Conservation (phyloP, 805 yeast species). For the Jamesozyma spencerorum region DNA sequence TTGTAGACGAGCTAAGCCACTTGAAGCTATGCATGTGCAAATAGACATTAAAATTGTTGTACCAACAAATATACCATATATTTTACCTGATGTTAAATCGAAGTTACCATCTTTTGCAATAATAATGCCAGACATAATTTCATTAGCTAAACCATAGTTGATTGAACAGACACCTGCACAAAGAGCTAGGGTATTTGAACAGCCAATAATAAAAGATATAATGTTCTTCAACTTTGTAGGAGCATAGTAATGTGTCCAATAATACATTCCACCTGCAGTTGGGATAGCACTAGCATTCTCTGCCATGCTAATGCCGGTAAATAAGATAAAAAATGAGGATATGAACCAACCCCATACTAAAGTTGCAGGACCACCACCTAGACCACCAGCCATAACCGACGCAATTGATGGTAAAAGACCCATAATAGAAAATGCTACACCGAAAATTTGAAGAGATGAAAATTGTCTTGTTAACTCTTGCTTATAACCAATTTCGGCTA, state of each 20-base stretch:
- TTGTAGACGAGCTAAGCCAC: constrained; percentile 49
- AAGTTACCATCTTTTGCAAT: constrained; percentile 47
- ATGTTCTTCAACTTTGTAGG: constrained; percentile 45
- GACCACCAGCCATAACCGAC: constrained; percentile 43
- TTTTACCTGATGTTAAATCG: constrained; percentile 42
- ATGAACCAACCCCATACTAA: constrained; percentile 69
- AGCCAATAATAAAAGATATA: constrained; percentile 54
- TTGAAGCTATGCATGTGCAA: constrained; percentile 49
- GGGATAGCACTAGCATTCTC: constrained; percentile 63
- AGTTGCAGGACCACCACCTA: constrained; percentile 51
- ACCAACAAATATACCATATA: constrained; percentile 60
- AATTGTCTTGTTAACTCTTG: constrained; percentile 57
- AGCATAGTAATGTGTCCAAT: constrained; percentile 59
- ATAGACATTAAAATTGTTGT: constrained; percentile 44
- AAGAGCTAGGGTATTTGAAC: constrained; percentile 58
- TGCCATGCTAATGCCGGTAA: constrained; percentile 55
- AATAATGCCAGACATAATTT: constrained; percentile 49
- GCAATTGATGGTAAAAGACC: constrained; percentile 59
- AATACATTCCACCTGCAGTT: constrained; percentile 67
- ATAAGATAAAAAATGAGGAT: constrained; percentile 42
- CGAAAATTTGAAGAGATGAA: constrained; percentile 55
- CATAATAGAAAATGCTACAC: constrained; percentile 66
- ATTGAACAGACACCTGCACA: constrained; percentile 60
- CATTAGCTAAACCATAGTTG: constrained; percentile 58
- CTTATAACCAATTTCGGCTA: constrained; percentile 50